A percentile compares a stretch with the other conserved stretches of the same genome.
These are phyloP conservation scores for Apiospora arundinis DNA, from an alignment of 2,329 filamentous ascomycete genomes.

Conservation along the genomic window DNA sequence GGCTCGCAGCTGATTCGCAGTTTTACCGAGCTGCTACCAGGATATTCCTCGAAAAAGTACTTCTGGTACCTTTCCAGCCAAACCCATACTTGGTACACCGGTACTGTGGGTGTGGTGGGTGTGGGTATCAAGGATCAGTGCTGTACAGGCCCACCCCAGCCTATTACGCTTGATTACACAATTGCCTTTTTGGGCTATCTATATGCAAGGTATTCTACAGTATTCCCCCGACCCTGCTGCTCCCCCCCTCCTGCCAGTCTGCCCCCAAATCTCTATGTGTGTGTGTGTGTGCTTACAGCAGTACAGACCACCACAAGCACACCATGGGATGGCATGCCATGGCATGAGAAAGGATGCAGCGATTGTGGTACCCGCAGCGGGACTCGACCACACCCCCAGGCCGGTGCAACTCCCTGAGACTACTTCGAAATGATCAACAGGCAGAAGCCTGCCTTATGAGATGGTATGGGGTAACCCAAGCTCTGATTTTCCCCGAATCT, in stretches of 20 bases:
- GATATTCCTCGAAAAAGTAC: not conserved
- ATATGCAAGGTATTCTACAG: slow-evolving; percentile 7
- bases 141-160: slow-evolving; percentile 8
- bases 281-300: too few species aligned
- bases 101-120: slow-evolving; percentile 15
- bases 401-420: slow-evolving; percentile 14
- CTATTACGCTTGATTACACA: not conserved
- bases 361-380: slow-evolving; percentile 14
- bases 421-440: slow-evolving; percentile 25
- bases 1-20: not conserved
- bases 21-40: not conserved
- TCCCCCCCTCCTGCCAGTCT: not conserved
- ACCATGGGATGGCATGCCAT: slow-evolving; percentile 4
- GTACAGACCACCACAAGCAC: not conserved
- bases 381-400: slow-evolving; percentile 5
- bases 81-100: not conserved
- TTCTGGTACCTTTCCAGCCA: not conserved
- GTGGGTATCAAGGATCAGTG: slow-evolving; percentile 4
- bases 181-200: not conserved
- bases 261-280: slow-evolving; percentile 3
- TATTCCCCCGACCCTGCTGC: not conserved
- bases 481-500: slow-evolving; percentile 10
- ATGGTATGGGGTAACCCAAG: slow-evolving; percentile 7
- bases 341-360: slow-evolving; percentile 2
- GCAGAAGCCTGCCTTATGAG: slow-evolving; percentile 25